Conservation (phyloP, 2,329 filamentous ascomycete genomes). For the Thielaviopsis populi region DNA sequence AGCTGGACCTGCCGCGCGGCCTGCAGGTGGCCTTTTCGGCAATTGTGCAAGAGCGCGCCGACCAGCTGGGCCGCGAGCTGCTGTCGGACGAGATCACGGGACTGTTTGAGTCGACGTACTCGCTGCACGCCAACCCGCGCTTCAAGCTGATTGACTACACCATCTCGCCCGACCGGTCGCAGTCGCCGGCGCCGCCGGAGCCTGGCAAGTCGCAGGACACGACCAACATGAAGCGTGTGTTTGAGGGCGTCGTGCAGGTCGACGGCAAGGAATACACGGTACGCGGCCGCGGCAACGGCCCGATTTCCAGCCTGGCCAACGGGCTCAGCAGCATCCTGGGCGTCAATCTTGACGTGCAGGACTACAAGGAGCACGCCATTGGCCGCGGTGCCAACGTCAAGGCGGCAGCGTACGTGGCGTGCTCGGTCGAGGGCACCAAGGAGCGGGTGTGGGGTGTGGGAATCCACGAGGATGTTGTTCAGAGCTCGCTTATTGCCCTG, state of each 20-base stretch:
- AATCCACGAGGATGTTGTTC: constrained; percentile 83
- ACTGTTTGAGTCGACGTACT: constrained; percentile 82
- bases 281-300: constrained; percentile 71
- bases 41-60: constrained; percentile 69
- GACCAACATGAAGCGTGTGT: constrained; percentile 63
- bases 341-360: constrained; percentile 75
- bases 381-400: constrained; percentile 68
- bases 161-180: constrained; percentile 69
- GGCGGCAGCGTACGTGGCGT: constrained; percentile 92
- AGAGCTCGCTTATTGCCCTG: constrained; percentile 74
- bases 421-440: constrained; percentile 50
- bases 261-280: constrained; percentile 68
- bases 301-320: constrained; percentile 74
- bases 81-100: constrained; percentile 67
- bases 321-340: constrained; percentile 58
- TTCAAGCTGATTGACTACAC: constrained; percentile 85
- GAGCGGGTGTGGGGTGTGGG: constrained; percentile 80
- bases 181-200: constrained; percentile 52
- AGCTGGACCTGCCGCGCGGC: constrained; percentile 83
- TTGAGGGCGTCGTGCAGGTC: constrained; percentile 70
- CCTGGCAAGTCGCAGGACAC: constrained; percentile 61
- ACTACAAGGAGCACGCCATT: constrained; percentile 95
- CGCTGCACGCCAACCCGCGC: constrained; percentile 54
- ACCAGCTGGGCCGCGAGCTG: constrained; percentile 69
- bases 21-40: constrained; percentile 83